phyloP scores from a whole-genome alignment of 225 moss, liverwort and hornwort genomes.

The Rhytidiadelphus loreus region DNA sequence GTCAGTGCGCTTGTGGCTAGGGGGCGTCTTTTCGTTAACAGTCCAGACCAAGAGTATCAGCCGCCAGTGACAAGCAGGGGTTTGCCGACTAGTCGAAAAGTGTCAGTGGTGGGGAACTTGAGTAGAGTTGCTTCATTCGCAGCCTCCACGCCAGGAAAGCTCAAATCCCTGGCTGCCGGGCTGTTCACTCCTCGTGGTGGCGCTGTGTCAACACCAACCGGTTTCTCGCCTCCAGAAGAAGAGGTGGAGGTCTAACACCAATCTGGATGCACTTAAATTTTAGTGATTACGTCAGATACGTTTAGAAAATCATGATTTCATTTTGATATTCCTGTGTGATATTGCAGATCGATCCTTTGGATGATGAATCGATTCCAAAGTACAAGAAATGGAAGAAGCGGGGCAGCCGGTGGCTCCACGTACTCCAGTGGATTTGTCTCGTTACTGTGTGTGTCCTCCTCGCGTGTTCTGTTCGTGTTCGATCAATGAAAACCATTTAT shows the following conservation, averaged over 20 bases:
- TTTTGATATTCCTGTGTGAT: neutral
- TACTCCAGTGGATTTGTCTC: constrained; percentile 59
- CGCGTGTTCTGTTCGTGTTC: constrained; percentile 57
- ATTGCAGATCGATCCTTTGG: constrained; percentile 70
- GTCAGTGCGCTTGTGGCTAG: constrained; percentile 64
- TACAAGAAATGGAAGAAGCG: constrained; percentile 73
- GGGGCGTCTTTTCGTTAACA: constrained; percentile 24
- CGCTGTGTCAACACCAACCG: neutral
- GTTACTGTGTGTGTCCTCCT: constrained; percentile 53
- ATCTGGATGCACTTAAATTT: neutral
- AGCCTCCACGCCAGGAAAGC: constrained; percentile 35
- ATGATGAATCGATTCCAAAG: constrained; percentile 86
- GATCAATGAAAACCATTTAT: constrained; percentile 32
- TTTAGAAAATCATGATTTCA: neutral
- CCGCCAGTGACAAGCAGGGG: constrained; percentile 29
- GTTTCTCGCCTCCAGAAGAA: constrained; percentile 30
- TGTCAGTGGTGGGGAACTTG: constrained; percentile 23
- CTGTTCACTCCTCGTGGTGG: constrained; percentile 38
- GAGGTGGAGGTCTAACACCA: neutral
- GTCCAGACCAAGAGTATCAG: constrained; percentile 18
- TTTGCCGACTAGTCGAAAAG: constrained; percentile 37
- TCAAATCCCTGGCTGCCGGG: constrained; percentile 27
- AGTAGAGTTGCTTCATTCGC: constrained; percentile 48
- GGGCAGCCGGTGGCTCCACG: constrained; percentile 50
- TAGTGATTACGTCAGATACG: neutral